Conservation (phyloP, 805 yeast species). For the Candida tammaniensis region DNA sequence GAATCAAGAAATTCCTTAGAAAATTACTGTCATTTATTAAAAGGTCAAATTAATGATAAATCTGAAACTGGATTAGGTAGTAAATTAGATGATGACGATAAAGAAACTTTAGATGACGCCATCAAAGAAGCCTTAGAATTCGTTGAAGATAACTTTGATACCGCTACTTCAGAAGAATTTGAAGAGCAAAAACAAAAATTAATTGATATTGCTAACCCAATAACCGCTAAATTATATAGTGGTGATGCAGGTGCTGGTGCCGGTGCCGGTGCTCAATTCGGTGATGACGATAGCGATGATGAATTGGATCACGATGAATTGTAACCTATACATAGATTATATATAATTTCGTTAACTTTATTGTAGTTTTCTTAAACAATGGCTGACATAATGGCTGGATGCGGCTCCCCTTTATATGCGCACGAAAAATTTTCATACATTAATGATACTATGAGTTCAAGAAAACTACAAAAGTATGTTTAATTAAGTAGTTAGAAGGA, state of each 20-base stretch:
- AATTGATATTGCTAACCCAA: conserved; percentile 83
- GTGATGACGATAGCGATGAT: conserved; percentile 43
- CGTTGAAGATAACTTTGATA: conserved; percentile 77
- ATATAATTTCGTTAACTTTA: too few relatives aligned
- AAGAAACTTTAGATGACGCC: conserved; percentile 84
- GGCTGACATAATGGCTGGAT: too few relatives aligned
- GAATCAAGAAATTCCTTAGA: conserved; percentile 44
- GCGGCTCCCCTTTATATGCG: too few relatives aligned
- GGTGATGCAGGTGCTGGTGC: conserved; percentile 46
- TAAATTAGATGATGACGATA: conserved; percentile 85
- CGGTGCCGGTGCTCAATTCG: conserved; percentile 38
- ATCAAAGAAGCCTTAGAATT: conserved; percentile 82
- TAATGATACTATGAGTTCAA: conserved; percentile 12
- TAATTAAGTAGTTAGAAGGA: background rate
- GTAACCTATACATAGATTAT: too few relatives aligned
- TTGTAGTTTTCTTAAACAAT: too few relatives aligned
- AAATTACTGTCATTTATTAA: conserved; percentile 43
- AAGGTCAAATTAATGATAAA: conserved; percentile 42
- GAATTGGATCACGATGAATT: conserved; percentile 48
- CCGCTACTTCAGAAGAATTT: conserved; percentile 89
- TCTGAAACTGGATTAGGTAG: conserved; percentile 56
- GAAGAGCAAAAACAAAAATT: conserved; percentile 85
- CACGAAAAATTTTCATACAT: conserved; percentile 11
- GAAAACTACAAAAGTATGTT: conserved; percentile 40
- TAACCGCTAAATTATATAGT: conserved; percentile 72